Base-by-base conservation (phyloP, 2,329 filamentous ascomycete species). In the Xylaria sp. region DNA sequence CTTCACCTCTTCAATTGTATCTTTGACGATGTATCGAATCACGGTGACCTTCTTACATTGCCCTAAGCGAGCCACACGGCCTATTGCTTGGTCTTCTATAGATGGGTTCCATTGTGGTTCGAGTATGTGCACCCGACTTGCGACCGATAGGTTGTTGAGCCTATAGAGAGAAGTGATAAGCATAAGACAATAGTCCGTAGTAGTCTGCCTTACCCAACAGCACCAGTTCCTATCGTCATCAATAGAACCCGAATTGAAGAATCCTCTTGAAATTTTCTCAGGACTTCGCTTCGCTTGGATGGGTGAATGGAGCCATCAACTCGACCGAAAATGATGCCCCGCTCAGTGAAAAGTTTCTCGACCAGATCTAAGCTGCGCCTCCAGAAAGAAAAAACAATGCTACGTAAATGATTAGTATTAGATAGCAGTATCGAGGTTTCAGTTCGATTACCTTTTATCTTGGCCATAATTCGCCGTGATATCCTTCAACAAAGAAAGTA, bases 301-400 rank as follows among this genome's bases (percentile, higher is more conserved):
- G 63, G 52, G 2, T 64, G 58, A 33, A 73, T 52, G 4, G 59
- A 63, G 8, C 74, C 74, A 55, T 76, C 70, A 10, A 75, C 63
- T 9, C 70, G 70, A n/a, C 63, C 40, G 48, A 67, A 72, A 41
- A 21, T 63, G 37, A 76, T 68, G 21, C 46, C 38, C 15, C 68
- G 52, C n/a, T 53, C 57, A 4, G 25, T 54, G 31, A 74, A 63
- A 17, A 73, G 64, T 29, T 60, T 54, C 33, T 67, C 69, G 13
- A 74, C 56, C 44, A 75, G 47, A 51, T 73, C 68, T 2, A 77
- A 64, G 43, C 71, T 75, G 23, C 71, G 73, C 10, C 69, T 75
- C 75, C 74, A 77, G 23, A 61, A 72, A 11, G 73, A 75, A 57
- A 76, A 76, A 13, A 76, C 63, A 40, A 77, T 67, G 52, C 74